phyloP scores from a whole-genome alignment of 2,329 filamentous ascomycete genomes.

The Colletotrichum tanaceti region DNA sequence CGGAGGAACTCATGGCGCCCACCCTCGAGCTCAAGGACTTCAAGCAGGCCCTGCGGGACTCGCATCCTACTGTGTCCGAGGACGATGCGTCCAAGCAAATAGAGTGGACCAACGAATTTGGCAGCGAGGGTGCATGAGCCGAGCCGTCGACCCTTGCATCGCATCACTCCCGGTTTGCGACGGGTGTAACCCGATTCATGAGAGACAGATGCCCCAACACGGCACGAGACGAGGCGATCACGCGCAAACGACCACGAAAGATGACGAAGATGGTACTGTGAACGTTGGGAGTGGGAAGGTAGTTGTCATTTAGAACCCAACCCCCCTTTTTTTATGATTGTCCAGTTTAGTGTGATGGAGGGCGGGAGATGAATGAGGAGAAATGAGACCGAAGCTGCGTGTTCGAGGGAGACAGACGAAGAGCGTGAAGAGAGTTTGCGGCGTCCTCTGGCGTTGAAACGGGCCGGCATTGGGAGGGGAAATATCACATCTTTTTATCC shows the following conservation, averaged over 20 bases:
- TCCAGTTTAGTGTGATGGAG: not conserved
- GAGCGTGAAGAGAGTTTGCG: conserved; percentile 13
- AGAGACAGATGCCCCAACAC: not conserved
- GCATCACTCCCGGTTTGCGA: not conserved
- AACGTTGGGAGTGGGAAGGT: not conserved
- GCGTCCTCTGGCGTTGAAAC: conserved; percentile 39
- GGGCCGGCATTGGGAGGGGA: conserved; percentile 35
- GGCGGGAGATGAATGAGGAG: conserved; percentile 20
- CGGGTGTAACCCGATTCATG: not conserved
- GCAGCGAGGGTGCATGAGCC: conserved; percentile 79
- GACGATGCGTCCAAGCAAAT: conserved; percentile 86
- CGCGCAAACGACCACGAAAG: not conserved
- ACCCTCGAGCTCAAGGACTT: conserved; percentile 92
- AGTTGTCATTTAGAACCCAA: not conserved
- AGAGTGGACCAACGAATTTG: conserved; percentile 97
- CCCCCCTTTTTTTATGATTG: not conserved
- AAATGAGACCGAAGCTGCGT: not conserved
- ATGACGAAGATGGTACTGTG: not conserved
- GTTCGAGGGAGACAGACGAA: conserved; percentile 1
- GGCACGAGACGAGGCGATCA: not conserved
- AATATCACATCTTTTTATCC: conserved; percentile 17
- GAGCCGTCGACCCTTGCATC: not conserved
- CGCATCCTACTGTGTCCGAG: conserved; percentile 87
- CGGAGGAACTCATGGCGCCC: conserved; percentile 87
- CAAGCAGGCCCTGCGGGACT: conserved; percentile 87